Evolutionary conservation across 2,329 filamentous ascomycete genomes (phyloP), one percentile per base, ranked within the genome.

Genomic region (Penicillium sp.): DNA sequence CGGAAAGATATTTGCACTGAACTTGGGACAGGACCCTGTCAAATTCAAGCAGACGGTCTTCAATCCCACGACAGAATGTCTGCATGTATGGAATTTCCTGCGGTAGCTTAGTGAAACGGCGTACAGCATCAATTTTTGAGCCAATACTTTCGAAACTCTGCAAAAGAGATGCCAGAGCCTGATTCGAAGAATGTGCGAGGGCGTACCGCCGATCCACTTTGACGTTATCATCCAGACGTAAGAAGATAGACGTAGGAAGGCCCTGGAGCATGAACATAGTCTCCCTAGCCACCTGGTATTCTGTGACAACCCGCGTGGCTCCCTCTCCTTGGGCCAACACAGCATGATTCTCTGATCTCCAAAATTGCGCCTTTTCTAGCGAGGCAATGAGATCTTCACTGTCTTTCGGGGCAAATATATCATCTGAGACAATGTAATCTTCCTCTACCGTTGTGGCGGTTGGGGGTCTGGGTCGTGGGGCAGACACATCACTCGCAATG

Each of bases 241-340:
- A 56, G 60, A 91, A 95, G 1, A 95, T 64, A 1, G 83, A 85
- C 2, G 87, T 92, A 5, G 84, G 80, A 3, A 93, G 73, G 0
- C 91, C 91, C 46, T 83, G 81, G 0, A 97, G 78, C 88, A 96
- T 95, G 61, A 89, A 92, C 0, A 96, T 74, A 0, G 83, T 80
- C 63, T 97, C 90, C 40, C 89, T 82, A 22, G 91, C 73, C 10
- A 84, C 75, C 55, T 91, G 83, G 1, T 87, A 74, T 64, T 95
- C 91, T 0, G 86, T 81, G 5, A 92, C 74, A 13, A 54, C 52
- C 25, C 64, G 59, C 50, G 60, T 46, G 30, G 55, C 48, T 19
- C 48, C 55, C 13, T 55, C 55, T 10, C 48, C 48, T 33, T 59
- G 46, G n/a, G 47, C 19, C n/a, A 49, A 12, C 19, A 37, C 35